Percentiles rank a stretch among this genome's conserved stretches.
phyloP scores from a whole-genome alignment of 257 asterid genomes.

The Ilex aquifolium region DNA sequence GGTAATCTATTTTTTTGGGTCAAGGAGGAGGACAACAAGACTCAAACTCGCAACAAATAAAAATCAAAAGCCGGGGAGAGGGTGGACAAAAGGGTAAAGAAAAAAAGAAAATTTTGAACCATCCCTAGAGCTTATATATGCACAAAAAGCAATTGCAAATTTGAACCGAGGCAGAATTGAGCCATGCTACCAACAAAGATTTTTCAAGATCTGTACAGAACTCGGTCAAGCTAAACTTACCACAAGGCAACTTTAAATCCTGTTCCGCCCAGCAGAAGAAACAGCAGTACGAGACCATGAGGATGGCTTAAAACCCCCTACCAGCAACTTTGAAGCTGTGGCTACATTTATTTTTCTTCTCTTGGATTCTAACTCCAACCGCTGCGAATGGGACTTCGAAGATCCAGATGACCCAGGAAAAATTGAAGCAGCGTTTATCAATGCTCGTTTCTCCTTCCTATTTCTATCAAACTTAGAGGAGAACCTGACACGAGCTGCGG shows the following conservation, averaged over 20 bases:
- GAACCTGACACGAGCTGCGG: conserved; percentile 62
- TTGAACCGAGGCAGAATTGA: too few relatives aligned
- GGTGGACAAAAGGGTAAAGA: too few relatives aligned
- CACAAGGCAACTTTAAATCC: not conserved
- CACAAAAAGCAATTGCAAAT: too few relatives aligned
- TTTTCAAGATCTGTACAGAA: too few relatives aligned
- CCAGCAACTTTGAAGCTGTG: conserved; percentile 55
- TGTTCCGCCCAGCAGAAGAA: conserved; percentile 20
- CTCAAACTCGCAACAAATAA: too few relatives aligned
- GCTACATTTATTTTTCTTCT: conserved; percentile 68
- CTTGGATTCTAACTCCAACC: conserved; percentile 68
- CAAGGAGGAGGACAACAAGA: too few relatives aligned
- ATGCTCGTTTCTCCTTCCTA: conserved; percentile 71
- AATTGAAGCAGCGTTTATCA: conserved; percentile 67
- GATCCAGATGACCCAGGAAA: conserved; percentile 63
- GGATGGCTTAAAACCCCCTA: conserved; percentile 73
- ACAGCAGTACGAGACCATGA: conserved; percentile 41
- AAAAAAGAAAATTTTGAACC: too few relatives aligned
- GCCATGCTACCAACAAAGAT: too few relatives aligned
- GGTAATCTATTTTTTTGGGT: too few relatives aligned
- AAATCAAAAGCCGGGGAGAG: too few relatives aligned
- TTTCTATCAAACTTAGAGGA: conserved; percentile 57
- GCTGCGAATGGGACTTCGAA: conserved; percentile 32
- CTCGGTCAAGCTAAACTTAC: too few relatives aligned
- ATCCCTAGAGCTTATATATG: too few relatives aligned